Base-by-base conservation (phyloP, 2,329 filamentous ascomycete species). In the Fusarium pininemorale region DNA sequence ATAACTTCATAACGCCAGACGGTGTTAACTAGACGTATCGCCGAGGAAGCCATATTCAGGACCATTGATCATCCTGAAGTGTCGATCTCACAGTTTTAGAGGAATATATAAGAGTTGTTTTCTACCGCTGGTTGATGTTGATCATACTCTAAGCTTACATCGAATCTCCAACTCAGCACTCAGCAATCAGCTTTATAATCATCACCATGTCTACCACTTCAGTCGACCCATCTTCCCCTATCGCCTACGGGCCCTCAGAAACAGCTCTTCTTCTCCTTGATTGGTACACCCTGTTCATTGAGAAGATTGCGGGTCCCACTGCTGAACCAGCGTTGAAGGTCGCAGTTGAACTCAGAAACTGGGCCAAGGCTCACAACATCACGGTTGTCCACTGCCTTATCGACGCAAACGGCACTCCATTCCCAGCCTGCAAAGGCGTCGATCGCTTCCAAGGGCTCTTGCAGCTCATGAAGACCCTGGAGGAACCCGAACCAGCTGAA, bases 1-100 rank as follows among this genome's bases (percentile, higher is more conserved):
- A 65, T 63, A 63, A 30, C 45, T 24, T 26, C 38, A n/a, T 65
- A 51, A 63, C 38, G 18, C 62, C 62, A 58, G 41, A 58, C 55
- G 55, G 55, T 7, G 10, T 48, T 58, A 48, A 58, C 11, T 35
- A 9, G 20, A 47, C 15, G 22, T 65, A 65, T 65, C 45, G 22
- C 62, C 56, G 61, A 63, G 3, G 28, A 15, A 18, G 39, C 6
- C 4, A 16, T 5, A 30, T 16, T 30, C 13, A 20, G 20, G 32
- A 24, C 39, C 12, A 26, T 10, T 20, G 15, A 11, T 18, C 1
- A 3, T 55, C 5, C 10, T 13, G 5, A 15, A 14, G 2, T 26
- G 24, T 5, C 4, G 10, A 35, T 35, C 14, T 24, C 3, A 5
- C 7, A 7, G 5, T 3, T 7, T 22, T 5, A 18, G 7, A 6